Conservation (phyloP, 495 filamentous ascomycete species). For the Parachaetomium inaequale region DNA sequence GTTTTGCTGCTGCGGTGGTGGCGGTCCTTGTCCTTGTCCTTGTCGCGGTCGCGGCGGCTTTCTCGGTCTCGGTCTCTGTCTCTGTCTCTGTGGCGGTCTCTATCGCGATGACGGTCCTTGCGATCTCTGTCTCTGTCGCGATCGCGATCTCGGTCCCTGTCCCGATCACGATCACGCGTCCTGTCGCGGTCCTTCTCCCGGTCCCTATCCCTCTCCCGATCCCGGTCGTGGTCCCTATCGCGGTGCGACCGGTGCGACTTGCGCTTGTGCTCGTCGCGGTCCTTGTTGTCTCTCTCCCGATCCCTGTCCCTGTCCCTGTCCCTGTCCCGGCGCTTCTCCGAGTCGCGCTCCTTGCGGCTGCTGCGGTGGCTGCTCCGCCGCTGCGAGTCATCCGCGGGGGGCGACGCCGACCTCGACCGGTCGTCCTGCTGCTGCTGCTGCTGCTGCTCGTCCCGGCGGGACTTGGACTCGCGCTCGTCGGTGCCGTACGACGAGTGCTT, state of each 20-base stretch:
- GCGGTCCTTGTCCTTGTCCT: conserved; percentile 36
- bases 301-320: conserved; percentile 43
- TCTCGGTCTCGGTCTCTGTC: conserved; percentile 48
- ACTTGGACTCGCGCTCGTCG: conserved; percentile 37
- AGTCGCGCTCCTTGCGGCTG: conserved; percentile 44
- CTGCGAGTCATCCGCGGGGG: conserved; percentile 38
- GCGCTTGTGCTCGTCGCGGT: conserved; percentile 45
- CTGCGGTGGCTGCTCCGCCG: conserved; percentile 51
- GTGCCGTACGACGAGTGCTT: conserved; percentile 37
- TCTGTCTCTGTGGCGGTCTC: conserved; percentile 32
- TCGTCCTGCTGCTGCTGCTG: conserved; percentile 41
- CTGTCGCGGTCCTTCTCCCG: conserved; percentile 27
- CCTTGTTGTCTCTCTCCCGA: conserved; percentile 32
- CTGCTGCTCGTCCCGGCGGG: conserved; percentile 35
- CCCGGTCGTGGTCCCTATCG: conserved; percentile 43
- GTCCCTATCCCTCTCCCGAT: conserved; percentile 39
- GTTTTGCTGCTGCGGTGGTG: conserved; percentile 52
- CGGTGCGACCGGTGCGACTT: conserved; percentile 35
- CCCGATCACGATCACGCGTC: conserved; percentile 43
- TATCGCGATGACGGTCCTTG: conserved; percentile 37
- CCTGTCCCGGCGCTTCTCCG: conserved; percentile 41
- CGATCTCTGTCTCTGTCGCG: conserved; percentile 44
- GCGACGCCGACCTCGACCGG: conserved; percentile 51
- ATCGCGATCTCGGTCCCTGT: conserved; percentile 40
- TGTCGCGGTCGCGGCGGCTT: conserved; percentile 46